A percentile compares a stretch with the other conserved stretches of the same genome.
These are phyloP conservation scores for Salmacisia buchloeana DNA, from an alignment of 1,284 basidiomycete species.

Conservation along the genomic window DNA sequence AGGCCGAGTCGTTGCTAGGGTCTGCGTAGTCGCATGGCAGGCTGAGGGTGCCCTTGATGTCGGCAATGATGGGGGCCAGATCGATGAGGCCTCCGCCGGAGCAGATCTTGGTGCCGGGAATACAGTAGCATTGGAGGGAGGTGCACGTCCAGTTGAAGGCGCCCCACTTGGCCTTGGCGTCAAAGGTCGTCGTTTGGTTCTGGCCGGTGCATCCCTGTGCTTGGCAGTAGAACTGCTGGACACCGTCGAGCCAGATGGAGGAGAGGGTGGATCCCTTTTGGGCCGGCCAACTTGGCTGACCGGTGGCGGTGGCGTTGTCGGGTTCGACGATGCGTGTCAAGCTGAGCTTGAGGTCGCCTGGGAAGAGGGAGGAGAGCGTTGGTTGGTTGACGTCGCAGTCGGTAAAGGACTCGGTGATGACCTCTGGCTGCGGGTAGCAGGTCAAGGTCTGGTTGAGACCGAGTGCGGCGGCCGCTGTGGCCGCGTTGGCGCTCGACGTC, in stretches of 20 bases:
- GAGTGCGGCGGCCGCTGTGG: conserved; percentile 4
- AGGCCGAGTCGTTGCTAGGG: conserved; percentile 20
- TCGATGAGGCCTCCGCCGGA: conserved; percentile 16
- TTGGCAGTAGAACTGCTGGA: conserved; percentile 43
- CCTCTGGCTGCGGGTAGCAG: conserved; percentile 34
- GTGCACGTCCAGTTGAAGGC: conserved; percentile 29
- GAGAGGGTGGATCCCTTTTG: conserved; percentile 28
- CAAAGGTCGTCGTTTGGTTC: conserved; percentile 20
- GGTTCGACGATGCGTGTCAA: conserved; percentile 27
- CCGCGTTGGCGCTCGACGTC: conserved; percentile 13
- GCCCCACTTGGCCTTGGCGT: conserved; percentile 17
- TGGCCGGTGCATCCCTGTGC: conserved; percentile 22
- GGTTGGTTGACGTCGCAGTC: conserved; percentile 25
- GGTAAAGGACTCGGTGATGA: conserved; percentile 27
- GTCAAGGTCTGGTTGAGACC: conserved; percentile 22
- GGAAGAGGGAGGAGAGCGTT: conserved; percentile 29
- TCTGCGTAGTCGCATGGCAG: conserved; percentile 40
- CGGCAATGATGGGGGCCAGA: conserved; percentile 29
- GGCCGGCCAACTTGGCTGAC: conserved; percentile 26
- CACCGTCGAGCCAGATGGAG: conserved; percentile 33
- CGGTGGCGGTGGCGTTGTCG: conserved; percentile 23
- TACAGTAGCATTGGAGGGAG: conserved; percentile 34
- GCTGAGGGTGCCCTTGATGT: conserved; percentile 28
- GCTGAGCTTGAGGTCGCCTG: conserved; percentile 31
- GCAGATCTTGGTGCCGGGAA: conserved; percentile 31